Evolutionary conservation across 2,329 filamentous ascomycete genomes (phyloP), one percentile per base, ranked within the genome.

Genomic region (Cucurbitaria berberidis): DNA sequence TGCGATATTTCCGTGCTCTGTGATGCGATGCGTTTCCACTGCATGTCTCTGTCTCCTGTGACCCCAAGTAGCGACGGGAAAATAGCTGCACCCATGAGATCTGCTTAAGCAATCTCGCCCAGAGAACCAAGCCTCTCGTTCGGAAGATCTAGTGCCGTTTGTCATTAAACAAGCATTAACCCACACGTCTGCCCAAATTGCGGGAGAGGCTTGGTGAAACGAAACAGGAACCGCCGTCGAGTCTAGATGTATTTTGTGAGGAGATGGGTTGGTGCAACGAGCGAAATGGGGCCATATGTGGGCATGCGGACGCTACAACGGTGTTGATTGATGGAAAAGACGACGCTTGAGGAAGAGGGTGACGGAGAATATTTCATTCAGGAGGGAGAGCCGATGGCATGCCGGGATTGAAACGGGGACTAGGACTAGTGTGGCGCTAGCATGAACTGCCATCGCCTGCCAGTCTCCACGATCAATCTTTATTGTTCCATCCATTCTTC

Each of bases 311-410:
- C 40, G 40, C 22, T 24, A 15, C 19, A 22, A 34, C 26, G 15
- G 13, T 11, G 55, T 55, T 40, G 54, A 64, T 66, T 66, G 63
- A 63, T 57, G 62, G 63, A 64, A 62, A n/a, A 45, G 47, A 48
- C 9, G 35, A 38, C 9, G 30, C 45, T 44, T 45, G 5, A 18
- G 19, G 15, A 9, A 18, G 24, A 16, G 41, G 43, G 18, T 38
- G 18, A 48, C 41, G 40, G 45, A 43, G 11, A 26, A 52, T 27
- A 44, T 47, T 42, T 48, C 55, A 51, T n/a, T n/a, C n/a, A 38
- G 34, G 46, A 24, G 22, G 29, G 38, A 48, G 45, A 47, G 34
- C 29, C 21, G 42, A 16, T 27, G 39, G 42, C 19, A 45, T 42
- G 19, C 30, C 24, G 39, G 24, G 29, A 26, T 26, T 29, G 44